Percentiles rank a stretch among this genome's conserved stretches.
These are phyloP conservation scores for Tetrapyrgos nigripes DNA, from an alignment of 1,284 basidiomycete species.

Conservation along the genomic window DNA sequence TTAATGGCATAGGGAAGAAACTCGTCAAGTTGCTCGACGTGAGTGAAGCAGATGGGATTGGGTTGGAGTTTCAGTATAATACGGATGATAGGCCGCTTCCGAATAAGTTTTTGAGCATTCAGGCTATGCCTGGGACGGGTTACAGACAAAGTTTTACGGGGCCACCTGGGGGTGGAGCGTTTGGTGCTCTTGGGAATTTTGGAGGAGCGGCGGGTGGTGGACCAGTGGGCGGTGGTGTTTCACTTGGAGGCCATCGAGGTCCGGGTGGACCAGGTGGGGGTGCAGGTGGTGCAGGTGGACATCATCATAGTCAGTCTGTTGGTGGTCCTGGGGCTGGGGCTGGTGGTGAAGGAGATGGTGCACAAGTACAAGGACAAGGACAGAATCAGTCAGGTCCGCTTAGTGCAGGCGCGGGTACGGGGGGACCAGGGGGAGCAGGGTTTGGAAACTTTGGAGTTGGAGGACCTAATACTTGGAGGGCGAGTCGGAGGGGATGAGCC, in stretches of 20 bases:
- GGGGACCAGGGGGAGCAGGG: slow-evolving; percentile 23
- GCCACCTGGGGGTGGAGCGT: not conserved
- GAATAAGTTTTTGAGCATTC: slow-evolving; percentile 83
- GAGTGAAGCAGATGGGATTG: slow-evolving; percentile 79
- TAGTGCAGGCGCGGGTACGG: slow-evolving; percentile 22
- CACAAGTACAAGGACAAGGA: slow-evolving; percentile 22
- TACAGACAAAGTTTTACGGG: slow-evolving; percentile 66
- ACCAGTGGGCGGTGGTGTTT: slow-evolving; percentile 30
- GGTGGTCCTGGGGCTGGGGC: no score
- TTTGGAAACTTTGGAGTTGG: slow-evolving; percentile 60
- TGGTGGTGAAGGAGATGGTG: not conserved
- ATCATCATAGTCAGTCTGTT: slow-evolving; percentile 8
- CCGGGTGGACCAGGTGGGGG: not conserved
- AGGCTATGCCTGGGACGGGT: slow-evolving; percentile 66
- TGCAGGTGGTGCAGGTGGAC: not conserved
- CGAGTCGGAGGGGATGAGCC: slow-evolving; percentile 7
- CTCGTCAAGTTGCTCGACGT: slow-evolving; percentile 84
- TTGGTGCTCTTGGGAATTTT: not conserved
- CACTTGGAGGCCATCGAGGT: not conserved
- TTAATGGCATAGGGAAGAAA: slow-evolving; percentile 85
- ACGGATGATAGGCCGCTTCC: slow-evolving; percentile 79
- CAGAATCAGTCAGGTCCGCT: slow-evolving; percentile 31
- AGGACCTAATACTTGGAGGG: slow-evolving; percentile 12
- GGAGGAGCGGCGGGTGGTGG: not conserved
- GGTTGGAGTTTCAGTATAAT: slow-evolving; percentile 88